Base-by-base conservation (phyloP, 176 grass and related monocot species). In the Oryza officinalis region DNA sequence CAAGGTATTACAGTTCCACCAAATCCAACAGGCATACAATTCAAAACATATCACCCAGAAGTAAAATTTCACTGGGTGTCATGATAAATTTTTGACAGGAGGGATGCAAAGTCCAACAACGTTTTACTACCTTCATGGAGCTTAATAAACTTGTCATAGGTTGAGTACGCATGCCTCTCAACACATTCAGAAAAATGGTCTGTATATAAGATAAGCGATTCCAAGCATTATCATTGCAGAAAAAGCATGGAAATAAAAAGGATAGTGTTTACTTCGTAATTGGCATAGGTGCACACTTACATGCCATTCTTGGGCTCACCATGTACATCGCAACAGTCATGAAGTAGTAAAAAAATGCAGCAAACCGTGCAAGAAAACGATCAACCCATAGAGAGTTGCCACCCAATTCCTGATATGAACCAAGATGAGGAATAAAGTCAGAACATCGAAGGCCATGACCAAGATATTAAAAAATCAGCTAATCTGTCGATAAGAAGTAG, bases 111-210 rank as follows among this genome's bases (percentile, higher is more conserved):
- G 0, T 38, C 13, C 26, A 38, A 31, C 35, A 35, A 72, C 10
- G 14, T 18, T 54, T 41, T 7, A n/a, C 75, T 83, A 99, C 96
- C 93, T 92, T 64, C 96, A 54, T 92, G 25, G 41, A 83, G 86
- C 83, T 94, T 99, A 27, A 99, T 37, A 80, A 99, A 99, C 78
- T 99, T 96, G 74, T 99, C 93, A 87, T 99, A 99, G 18, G 96
- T 99, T 80, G 93, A 99, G 52, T 87, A 99, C 18, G 96, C 96
- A 80, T 99, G 96, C 74, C 82, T 92, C 86, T 99, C 96, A 59
- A 99, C 96, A 76, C 96, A 99, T 89, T 99, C 96, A 78, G 93
- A 96, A 74, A 99, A 96, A 65, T 99, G 96, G 80, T 99, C 93
- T 96, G 93, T n/a, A 83, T 26, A 75, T 63, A 87, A 92, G 52